phyloP scores from a whole-genome alignment of 208 protist species.

The Wallacemonas sp. region DNA sequence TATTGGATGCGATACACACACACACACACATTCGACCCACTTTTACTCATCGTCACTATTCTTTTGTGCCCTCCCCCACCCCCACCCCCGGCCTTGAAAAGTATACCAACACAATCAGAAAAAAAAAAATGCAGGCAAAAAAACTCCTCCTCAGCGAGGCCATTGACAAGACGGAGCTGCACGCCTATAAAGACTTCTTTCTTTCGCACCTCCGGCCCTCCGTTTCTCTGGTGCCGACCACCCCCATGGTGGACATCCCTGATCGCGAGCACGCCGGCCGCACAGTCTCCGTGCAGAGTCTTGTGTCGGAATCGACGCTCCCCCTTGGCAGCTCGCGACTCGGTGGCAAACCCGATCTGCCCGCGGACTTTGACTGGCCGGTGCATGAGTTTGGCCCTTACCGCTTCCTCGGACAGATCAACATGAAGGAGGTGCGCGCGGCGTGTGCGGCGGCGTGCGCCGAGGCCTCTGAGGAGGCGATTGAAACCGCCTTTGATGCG shows the following conservation, averaged over 20 bases:
- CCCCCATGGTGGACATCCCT: background rate
- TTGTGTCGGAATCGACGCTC: slow-evolving; percentile 1
- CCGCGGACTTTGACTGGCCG: background rate
- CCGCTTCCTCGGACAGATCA: slow-evolving; percentile 12
- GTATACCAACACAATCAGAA: too few species aligned
- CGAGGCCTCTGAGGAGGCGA: background rate
- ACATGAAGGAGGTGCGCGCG: slow-evolving; percentile 3
- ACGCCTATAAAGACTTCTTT: slow-evolving; percentile 9
- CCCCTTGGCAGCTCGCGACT: background rate
- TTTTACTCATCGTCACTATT: too few species aligned
- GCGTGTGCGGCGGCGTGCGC: background rate
- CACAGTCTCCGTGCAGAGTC: background rate
- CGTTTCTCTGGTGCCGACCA: slow-evolving; percentile 5
- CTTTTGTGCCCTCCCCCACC: too few species aligned
- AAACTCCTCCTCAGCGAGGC: background rate
- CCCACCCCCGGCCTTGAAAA: too few species aligned
- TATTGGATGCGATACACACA: too few species aligned
- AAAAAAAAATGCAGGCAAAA: background rate
- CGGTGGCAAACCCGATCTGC: slow-evolving; percentile 2
- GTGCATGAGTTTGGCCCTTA: slow-evolving; percentile 7
- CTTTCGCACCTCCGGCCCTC: background rate
- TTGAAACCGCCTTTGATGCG: background rate
- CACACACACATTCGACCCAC: too few species aligned
- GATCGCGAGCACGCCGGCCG: background rate
- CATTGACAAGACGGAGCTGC: slow-evolving; percentile 5